These are phyloP conservation scores for Calocera cornea DNA, from an alignment of 768 basidiomycete genomes.

Conservation along the genomic window DNA sequence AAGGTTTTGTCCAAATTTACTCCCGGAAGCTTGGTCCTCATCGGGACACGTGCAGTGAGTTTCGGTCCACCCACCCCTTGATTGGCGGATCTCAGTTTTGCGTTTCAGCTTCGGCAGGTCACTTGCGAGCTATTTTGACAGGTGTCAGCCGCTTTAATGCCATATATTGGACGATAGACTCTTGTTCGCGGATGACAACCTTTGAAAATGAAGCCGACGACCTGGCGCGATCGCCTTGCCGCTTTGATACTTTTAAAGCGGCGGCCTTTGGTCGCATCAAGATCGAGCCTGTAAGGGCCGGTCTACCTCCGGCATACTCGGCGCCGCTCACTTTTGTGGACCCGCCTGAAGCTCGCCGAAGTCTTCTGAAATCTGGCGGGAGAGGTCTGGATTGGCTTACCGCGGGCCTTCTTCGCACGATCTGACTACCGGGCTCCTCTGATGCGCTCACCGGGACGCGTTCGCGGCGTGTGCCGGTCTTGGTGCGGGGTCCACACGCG, in stretches of 20 bases:
- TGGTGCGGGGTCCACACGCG: background rate
- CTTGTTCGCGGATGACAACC: background rate
- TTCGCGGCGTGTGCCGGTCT: background rate
- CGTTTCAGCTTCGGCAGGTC: background rate
- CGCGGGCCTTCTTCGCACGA: background rate
- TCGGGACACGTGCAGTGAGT: background rate
- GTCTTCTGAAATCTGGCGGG: constrained; percentile 2
- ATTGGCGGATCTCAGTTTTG: background rate
- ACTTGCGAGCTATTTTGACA: background rate
- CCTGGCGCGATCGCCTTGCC: background rate
- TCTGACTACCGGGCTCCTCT: background rate
- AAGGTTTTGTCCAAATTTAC: background rate
- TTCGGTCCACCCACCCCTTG: background rate
- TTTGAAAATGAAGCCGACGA: background rate
- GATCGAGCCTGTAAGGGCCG: background rate
- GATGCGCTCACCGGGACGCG: background rate
- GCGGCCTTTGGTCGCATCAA: background rate
- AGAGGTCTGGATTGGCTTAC: background rate
- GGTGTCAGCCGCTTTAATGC: background rate
- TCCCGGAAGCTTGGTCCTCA: background rate
- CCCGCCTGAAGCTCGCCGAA: background rate
- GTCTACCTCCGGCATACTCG: background rate
- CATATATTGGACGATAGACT: background rate
- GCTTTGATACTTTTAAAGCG: background rate
- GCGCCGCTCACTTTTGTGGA: background rate